Evolutionary conservation across 176 grass and related monocot species (phyloP).

Genomic region (Chrysopogon serrulatus): DNA sequence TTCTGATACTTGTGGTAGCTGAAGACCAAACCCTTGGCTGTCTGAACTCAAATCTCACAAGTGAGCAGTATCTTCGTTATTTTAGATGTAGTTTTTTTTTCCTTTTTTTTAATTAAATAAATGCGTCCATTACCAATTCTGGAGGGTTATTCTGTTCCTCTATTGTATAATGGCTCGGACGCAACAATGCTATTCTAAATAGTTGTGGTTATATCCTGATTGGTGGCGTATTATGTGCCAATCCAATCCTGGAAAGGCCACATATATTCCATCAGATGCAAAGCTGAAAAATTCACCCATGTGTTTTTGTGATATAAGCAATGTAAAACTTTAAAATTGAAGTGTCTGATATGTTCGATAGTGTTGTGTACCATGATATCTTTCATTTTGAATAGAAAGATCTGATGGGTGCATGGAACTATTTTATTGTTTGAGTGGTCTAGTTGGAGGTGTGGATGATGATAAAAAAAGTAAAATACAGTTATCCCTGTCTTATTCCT

Average conservation of each 20-base stretch:
- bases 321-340: conserved; percentile 29
- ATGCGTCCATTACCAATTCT: conserved; percentile 65
- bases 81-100: too few species aligned
- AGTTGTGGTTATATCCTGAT: conserved; percentile 79
- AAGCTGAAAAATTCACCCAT: rapidly evolving
- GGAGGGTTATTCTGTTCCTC: conserved; percentile 40
- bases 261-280: conserved; percentile 6
- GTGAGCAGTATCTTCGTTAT: neutral
- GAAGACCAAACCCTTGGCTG: conserved; percentile 34
- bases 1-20: conserved; percentile 26
- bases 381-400: conserved; percentile 54
- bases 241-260: conserved; percentile 63
- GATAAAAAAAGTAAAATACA: conserved; percentile 56
- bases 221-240: conserved; percentile 34
- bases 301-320: conserved; percentile 18
- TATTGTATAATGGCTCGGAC: conserved; percentile 54
- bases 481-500: conserved; percentile 81
- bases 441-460: conserved; percentile 39
- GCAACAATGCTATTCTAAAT: conserved; percentile 32
- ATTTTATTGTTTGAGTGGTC: neutral
- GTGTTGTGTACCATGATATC: conserved; percentile 27
- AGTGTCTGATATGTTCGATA: neutral
- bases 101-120: neutral
- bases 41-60: conserved; percentile 22
- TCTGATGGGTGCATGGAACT: conserved; percentile 5